These are phyloP conservation scores for Prunus dulcis DNA, from an alignment of 306 rosid species.

Conservation along the genomic window DNA sequence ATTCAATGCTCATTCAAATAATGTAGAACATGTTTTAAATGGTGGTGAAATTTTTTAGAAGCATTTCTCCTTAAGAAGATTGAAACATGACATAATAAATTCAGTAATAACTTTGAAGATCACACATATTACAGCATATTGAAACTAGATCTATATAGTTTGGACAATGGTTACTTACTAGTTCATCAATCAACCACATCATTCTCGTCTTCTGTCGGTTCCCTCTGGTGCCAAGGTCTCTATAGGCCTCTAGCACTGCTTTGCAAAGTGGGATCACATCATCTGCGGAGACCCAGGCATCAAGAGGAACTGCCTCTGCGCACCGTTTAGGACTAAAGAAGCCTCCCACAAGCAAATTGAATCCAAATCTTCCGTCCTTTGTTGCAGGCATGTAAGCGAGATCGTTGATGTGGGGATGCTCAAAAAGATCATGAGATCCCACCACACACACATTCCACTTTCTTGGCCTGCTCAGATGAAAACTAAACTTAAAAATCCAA, in stretches of 20 bases:
- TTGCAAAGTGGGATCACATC: slow-evolving; percentile 70
- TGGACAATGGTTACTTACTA: slow-evolving; percentile 37
- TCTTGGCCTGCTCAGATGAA: slow-evolving; percentile 76
- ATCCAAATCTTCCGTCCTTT: slow-evolving; percentile 74
- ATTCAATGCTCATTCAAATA: not conserved
- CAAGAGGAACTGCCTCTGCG: slow-evolving; percentile 88
- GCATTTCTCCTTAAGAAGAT: not conserved
- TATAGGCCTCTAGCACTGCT: slow-evolving; percentile 77
- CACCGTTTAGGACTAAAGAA: slow-evolving; percentile 90
- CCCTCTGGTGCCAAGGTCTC: slow-evolving; percentile 91
- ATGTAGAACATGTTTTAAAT: too few relatives aligned
- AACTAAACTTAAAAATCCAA: not conserved
- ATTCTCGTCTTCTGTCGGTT: slow-evolving; percentile 86
- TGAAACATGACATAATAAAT: not conserved
- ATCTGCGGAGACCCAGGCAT: slow-evolving; percentile 90
- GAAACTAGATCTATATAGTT: not conserved
- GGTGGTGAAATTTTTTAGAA: not conserved
- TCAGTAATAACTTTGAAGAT: not conserved
- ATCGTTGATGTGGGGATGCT: slow-evolving; percentile 97
- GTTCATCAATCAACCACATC: slow-evolving; percentile 99
- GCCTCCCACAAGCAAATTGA: slow-evolving; percentile 91
- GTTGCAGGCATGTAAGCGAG: slow-evolving; percentile 97
- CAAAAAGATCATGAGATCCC: slow-evolving; percentile 90
- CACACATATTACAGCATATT: not conserved
- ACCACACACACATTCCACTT: slow-evolving; percentile 95